Evolutionary conservation across 164 flowering plant genomes (phyloP).

Genomic region (Macadamia tetraphylla): DNA sequence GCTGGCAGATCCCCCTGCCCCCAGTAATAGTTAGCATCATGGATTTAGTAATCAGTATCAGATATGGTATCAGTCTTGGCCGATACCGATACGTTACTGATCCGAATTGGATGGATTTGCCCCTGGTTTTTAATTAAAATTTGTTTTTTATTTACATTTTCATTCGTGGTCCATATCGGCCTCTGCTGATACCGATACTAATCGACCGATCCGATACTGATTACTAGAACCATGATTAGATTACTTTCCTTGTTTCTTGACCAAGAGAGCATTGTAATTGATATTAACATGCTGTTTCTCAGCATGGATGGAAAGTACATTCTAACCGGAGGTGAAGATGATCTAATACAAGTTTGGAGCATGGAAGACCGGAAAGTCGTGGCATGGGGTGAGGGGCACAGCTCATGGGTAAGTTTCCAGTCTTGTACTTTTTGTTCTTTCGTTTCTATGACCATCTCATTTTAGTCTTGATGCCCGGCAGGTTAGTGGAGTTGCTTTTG

Average conservation of each 20-base stretch:
- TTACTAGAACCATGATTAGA: too few species aligned
- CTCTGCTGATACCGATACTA: too few species aligned
- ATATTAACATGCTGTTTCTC: conserved; percentile 10
- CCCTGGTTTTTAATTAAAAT: too few species aligned
- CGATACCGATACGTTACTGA: too few species aligned
- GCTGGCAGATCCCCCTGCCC: not conserved
- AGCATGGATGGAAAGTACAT: conserved; percentile 92
- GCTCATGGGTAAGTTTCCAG: conserved; percentile 74
- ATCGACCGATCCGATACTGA: too few species aligned
- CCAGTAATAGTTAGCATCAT: too few species aligned
- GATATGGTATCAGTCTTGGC: too few species aligned
- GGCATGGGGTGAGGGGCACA: conserved; percentile 99
- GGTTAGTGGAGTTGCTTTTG: conserved; percentile 99
- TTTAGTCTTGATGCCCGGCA: conserved; percentile 25
- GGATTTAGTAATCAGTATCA: too few species aligned
- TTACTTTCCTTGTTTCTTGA: not conserved
- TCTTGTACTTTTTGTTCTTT: conserved; percentile 3
- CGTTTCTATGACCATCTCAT: conserved; percentile 3
- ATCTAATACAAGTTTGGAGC: conserved; percentile 96
- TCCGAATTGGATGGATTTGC: too few species aligned
- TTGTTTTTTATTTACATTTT: too few species aligned
- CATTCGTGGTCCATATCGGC: too few species aligned
- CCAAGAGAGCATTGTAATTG: conserved; percentile 2
- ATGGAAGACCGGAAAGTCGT: conserved; percentile 95
- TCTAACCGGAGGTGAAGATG: conserved; percentile 97